Conservation (phyloP, 495 filamentous ascomycete species). For the Corynascus novoguineensis region DNA sequence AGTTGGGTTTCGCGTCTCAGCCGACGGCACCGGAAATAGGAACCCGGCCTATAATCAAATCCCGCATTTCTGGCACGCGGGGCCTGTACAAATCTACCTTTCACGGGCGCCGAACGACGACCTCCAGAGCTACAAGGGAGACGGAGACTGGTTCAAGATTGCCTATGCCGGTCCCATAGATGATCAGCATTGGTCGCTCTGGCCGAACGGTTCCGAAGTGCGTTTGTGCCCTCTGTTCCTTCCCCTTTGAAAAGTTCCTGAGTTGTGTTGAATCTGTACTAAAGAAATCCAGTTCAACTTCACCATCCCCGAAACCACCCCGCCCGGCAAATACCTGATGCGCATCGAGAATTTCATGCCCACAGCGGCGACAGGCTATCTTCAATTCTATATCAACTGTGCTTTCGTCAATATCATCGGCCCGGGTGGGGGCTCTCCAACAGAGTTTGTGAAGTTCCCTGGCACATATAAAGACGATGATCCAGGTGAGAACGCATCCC, state of each 20-base stretch:
- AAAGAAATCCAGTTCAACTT: conserved; percentile 30
- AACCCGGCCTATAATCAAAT: neutral
- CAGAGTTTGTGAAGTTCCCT: conserved; percentile 16
- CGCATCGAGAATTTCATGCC: conserved; percentile 25
- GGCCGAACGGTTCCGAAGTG: neutral
- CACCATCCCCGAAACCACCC: conserved; percentile 32
- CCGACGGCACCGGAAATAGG: conserved; percentile 14
- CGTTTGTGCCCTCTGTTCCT: neutral
- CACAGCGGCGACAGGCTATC: conserved; percentile 9
- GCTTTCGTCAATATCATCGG: conserved; percentile 19
- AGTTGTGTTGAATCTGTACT: too few species aligned
- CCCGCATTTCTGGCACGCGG: too few species aligned
- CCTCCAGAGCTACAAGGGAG: conserved; percentile 16
- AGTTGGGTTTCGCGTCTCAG: conserved; percentile 17
- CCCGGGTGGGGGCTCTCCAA: conserved; percentile 8
- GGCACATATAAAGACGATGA: conserved; percentile 16
- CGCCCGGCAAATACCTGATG: conserved; percentile 43
- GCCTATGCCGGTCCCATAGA: conserved; percentile 14
- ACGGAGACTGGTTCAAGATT: conserved; percentile 33
- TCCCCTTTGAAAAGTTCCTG: too few species aligned
- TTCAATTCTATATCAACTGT: conserved; percentile 23
- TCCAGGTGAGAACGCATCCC: conserved; percentile 18
- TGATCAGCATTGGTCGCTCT: neutral
- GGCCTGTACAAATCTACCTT: conserved; percentile 20
- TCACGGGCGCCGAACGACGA: conserved; percentile 20